A percentile compares a stretch with the other conserved stretches of the same genome.
Evolutionary conservation across 169 alveolate species (phyloP).

Genomic region (Ophryocystis elektroscirrha): DNA sequence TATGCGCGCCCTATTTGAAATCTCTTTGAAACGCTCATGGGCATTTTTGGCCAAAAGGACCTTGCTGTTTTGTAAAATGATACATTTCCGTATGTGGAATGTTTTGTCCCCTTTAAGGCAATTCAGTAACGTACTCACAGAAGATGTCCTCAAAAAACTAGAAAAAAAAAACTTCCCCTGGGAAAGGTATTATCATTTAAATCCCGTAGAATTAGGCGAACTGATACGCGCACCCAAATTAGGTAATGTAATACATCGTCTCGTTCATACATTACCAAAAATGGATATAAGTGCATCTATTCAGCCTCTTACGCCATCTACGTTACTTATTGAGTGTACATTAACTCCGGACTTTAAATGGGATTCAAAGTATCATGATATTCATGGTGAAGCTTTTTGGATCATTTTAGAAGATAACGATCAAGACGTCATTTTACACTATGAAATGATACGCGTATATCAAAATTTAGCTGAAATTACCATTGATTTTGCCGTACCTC

Average conservation of each 20-base stretch:
- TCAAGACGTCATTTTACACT: constrained; percentile 76
- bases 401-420: constrained; percentile 83
- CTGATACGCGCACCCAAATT: constrained; percentile 62
- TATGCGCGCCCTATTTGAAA: constrained; percentile 86
- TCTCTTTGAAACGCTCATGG: constrained; percentile 75
- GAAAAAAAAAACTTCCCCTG: constrained; percentile 85
- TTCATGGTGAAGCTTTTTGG: constrained; percentile 77
- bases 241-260: constrained; percentile 53
- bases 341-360: constrained; percentile 78
- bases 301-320: constrained; percentile 80
- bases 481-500: constrained; percentile 75
- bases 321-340: constrained; percentile 68
- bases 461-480: constrained; percentile 48
- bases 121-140: constrained; percentile 70
- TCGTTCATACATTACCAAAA: constrained; percentile 71
- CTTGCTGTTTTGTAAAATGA: constrained; percentile 77
- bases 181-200: constrained; percentile 76
- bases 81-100: constrained; percentile 90
- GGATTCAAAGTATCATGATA: constrained; percentile 73
- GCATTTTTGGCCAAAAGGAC: constrained; percentile 64
- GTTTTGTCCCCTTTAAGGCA: constrained; percentile 94
- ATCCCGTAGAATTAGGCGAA: constrained; percentile 68
- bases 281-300: constrained; percentile 73
- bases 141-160: constrained; percentile 69
- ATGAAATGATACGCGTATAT: constrained; percentile 36